These are phyloP conservation scores for Beta lomatogona DNA, from an alignment of 179 eudicot genomes.

Conservation along the genomic window DNA sequence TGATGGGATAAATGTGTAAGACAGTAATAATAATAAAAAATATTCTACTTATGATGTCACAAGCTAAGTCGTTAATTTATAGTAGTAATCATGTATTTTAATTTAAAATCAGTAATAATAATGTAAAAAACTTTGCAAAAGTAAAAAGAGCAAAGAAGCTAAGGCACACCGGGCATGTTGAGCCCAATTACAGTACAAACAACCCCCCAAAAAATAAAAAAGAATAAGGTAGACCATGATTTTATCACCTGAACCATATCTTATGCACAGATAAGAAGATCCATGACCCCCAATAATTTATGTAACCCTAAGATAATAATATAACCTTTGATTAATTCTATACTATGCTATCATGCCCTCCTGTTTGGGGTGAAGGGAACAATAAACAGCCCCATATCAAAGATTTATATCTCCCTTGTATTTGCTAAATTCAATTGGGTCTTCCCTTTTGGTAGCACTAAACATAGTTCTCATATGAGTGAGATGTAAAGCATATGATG, in stretches of 20 bases:
- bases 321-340: slow-evolving; percentile 17
- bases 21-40: background rate
- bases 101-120: background rate
- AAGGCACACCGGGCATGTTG: slow-evolving; percentile 32
- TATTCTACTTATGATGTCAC: slow-evolving; percentile 20
- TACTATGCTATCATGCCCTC: slow-evolving; percentile 40
- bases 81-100: background rate
- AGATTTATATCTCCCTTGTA: background rate
- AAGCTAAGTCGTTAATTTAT: background rate
- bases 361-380: slow-evolving; percentile 82
- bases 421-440: slow-evolving; percentile 27
- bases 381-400: slow-evolving; percentile 31
- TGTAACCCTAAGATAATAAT: slow-evolving; percentile 4
- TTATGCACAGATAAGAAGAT: slow-evolving; percentile 55
- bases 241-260: slow-evolving; percentile 68
- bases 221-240: slow-evolving; percentile 42
- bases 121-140: slow-evolving; percentile 10
- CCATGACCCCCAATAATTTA: slow-evolving; percentile 38
- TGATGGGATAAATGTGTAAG: background rate
- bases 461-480: slow-evolving; percentile 14
- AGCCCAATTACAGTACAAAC: slow-evolving; percentile 26
- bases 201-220: slow-evolving; percentile 13
- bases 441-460: slow-evolving; percentile 44
- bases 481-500: slow-evolving; percentile 51
- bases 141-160: background rate